Evolutionary conservation across 1,284 basidiomycete genomes (phyloP).

Genomic region (Microbotryum scabiosae): DNA sequence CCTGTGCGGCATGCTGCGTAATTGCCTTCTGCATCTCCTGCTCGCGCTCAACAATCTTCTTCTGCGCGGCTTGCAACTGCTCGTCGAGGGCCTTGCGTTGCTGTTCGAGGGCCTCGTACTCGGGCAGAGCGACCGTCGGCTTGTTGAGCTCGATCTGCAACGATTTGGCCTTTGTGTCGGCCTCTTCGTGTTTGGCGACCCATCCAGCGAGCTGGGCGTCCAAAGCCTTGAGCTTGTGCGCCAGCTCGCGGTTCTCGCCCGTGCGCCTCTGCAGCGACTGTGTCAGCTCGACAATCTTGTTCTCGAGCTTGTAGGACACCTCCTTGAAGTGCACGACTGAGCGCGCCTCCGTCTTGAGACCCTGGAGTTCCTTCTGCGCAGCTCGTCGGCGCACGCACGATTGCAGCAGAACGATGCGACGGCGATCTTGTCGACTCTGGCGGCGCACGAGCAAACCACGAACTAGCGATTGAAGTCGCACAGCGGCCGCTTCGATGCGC

Average conservation of each 20-base stretch:
- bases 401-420: constrained; percentile 75
- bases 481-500: constrained; percentile 59
- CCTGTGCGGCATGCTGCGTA: constrained; percentile 63
- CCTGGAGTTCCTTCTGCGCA: constrained; percentile 76
- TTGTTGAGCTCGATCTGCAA: constrained; percentile 62
- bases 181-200: constrained; percentile 80
- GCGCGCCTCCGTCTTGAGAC: constrained; percentile 79
- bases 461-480: constrained; percentile 54
- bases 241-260: constrained; percentile 82
- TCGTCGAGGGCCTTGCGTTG: constrained; percentile 75
- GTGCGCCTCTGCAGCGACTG: constrained; percentile 89
- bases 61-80: constrained; percentile 65
- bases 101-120: constrained; percentile 66
- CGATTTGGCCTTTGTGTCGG: constrained; percentile 66
- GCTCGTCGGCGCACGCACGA: constrained; percentile 83
- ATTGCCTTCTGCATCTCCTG: constrained; percentile 70
- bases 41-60: constrained; percentile 75
- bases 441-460: background rate
- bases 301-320: constrained; percentile 95
- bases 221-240: constrained; percentile 61
- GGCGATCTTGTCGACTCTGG: constrained; percentile 47
- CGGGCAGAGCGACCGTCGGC: constrained; percentile 63
- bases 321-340: constrained; percentile 98
- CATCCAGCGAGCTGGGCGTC: constrained; percentile 79
- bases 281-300: constrained; percentile 98